Base-by-base conservation (phyloP, 2,329 filamentous ascomycete genomes). In the Sordariomycetes sp. region DNA sequence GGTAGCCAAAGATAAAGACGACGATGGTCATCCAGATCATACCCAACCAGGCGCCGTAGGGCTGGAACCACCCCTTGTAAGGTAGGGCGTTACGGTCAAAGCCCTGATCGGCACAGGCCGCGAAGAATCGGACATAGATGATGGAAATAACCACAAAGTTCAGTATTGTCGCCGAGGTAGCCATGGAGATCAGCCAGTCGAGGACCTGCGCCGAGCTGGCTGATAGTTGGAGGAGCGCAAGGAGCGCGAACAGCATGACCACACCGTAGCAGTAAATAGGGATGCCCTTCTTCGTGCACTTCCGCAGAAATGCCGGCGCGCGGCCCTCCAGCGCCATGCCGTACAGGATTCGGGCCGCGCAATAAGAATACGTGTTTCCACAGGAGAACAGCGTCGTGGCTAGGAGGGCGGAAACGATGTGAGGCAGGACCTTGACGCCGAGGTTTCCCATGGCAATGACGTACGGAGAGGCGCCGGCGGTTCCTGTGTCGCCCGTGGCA, bases 121-220 rank as follows among this genome's bases (percentile, higher is more conserved):
- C 83, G 68, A 86, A 77, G 69, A 90, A 94, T 59, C 81, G 81
- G 59, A 92, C 73, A 69, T 89, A 93, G 0, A 87, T 86, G 59
- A 85, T 78, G 64, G 82, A 84, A 67, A 89, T 85, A 63, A 84
- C 81, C 48, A 78, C 78, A 71, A 86, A 90, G 67, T 88, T 88
- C 71, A 90, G 85, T 16, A 90, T 78, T 65, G 89, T 86, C 1
- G 87, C 88, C 0, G 88, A 86, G 12, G 88, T 90, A 20, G 89
- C 73, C 1, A 80, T 67, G 60, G 81, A 87, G 48, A 89, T 80
- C 62, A 91, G 83, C 88, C 88, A 91, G 53, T 77, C 77, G 61
- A 92, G 74, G 1, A 91, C 89, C 32, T 85, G 81, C 3, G 87
- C 79, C 0, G 84, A 79, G 59, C 77, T 77, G 61, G 82, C 79